These are phyloP conservation scores for Agaricus subrufescens DNA, from an alignment of 768 basidiomycete genomes.

Conservation along the genomic window DNA sequence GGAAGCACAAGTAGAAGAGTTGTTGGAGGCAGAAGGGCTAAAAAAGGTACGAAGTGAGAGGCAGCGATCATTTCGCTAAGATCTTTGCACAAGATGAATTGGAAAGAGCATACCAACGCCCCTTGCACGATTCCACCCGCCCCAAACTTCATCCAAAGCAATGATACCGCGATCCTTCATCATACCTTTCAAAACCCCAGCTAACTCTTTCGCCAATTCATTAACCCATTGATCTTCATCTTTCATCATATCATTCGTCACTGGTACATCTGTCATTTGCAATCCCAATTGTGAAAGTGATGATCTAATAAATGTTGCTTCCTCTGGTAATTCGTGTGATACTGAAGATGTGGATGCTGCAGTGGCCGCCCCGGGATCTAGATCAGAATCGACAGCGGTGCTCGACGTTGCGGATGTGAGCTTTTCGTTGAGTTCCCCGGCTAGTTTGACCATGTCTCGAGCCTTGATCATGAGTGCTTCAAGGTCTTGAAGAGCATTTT, in stretches of 20 bases:
- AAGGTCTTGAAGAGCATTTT: slow-evolving; percentile 78
- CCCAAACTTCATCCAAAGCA: slow-evolving; percentile 91
- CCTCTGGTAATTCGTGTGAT: slow-evolving; percentile 60
- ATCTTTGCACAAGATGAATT: background rate
- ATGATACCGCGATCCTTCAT: slow-evolving; percentile 80
- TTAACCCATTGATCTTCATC: slow-evolving; percentile 79
- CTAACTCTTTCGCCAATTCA: slow-evolving; percentile 80
- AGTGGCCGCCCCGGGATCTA: slow-evolving; percentile 17
- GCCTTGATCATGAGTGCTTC: slow-evolving; percentile 90
- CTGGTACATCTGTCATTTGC: slow-evolving; percentile 69
- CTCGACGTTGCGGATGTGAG: slow-evolving; percentile 41
- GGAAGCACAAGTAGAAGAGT: slow-evolving; percentile 78
- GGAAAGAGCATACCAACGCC: slow-evolving; percentile 66
- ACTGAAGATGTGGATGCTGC: slow-evolving; percentile 17
- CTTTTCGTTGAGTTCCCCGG: slow-evolving; percentile 82
- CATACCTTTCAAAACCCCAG: slow-evolving; percentile 64
- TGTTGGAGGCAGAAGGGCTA: slow-evolving; percentile 82
- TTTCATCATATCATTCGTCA: slow-evolving; percentile 84
- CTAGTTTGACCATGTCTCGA: slow-evolving; percentile 87
- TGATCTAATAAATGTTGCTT: slow-evolving; percentile 81
- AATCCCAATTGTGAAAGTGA: slow-evolving; percentile 90
- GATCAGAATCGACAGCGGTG: slow-evolving; percentile 17
- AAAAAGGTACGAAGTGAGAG: no score
- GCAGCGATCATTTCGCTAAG: slow-evolving; percentile 19
- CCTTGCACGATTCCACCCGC: slow-evolving; percentile 55